A percentile compares a stretch with the other conserved stretches of the same genome.
Conservation (phyloP, 345 rosid genomes). For the Geranium brycei region DNA sequence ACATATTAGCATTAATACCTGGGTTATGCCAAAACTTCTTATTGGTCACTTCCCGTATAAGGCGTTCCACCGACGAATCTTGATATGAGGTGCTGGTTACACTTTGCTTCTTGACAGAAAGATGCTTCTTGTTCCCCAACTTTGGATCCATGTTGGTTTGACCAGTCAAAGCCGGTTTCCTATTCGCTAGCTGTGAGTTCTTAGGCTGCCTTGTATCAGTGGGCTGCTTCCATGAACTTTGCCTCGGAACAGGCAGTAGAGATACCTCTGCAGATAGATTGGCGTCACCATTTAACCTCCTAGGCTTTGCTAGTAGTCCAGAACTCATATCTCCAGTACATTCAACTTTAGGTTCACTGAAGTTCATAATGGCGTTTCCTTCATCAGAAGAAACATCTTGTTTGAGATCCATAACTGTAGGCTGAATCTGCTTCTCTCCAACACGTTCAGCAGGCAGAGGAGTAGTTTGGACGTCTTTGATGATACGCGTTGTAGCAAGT, state of each 20-base stretch:
- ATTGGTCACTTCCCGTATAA: constrained; percentile 89
- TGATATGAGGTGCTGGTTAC: constrained; percentile 39
- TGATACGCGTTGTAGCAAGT: constrained; percentile 51
- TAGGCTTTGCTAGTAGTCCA: constrained; percentile 37
- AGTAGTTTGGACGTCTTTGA: constrained; percentile 52
- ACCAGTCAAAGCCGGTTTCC: constrained; percentile 36
- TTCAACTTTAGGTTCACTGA: constrained; percentile 44
- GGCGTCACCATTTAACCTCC: constrained; percentile 43
- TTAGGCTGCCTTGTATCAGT: constrained; percentile 42
- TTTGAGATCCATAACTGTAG: constrained; percentile 43
- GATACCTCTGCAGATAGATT: constrained; percentile 47
- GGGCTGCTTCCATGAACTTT: constrained; percentile 75
- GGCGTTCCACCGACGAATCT: constrained; percentile 99
- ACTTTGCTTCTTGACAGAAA: constrained; percentile 44
- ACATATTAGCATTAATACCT: constrained; percentile 25
- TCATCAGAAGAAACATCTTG: constrained; percentile 40
- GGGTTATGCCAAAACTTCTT: constrained; percentile 88
- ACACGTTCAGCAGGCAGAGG: constrained; percentile 36
- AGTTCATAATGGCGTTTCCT: constrained; percentile 35
- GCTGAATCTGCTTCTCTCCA: constrained; percentile 40
- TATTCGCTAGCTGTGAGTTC: constrained; percentile 36
- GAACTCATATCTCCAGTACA: constrained; percentile 52
- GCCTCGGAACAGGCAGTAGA: constrained; percentile 44
- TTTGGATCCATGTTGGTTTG: constrained; percentile 64
- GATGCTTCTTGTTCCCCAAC: constrained; percentile 55